These are phyloP conservation scores for Yamadazyma atlantica DNA, from an alignment of 1,139 yeast genomes.

Conservation along the genomic window DNA sequence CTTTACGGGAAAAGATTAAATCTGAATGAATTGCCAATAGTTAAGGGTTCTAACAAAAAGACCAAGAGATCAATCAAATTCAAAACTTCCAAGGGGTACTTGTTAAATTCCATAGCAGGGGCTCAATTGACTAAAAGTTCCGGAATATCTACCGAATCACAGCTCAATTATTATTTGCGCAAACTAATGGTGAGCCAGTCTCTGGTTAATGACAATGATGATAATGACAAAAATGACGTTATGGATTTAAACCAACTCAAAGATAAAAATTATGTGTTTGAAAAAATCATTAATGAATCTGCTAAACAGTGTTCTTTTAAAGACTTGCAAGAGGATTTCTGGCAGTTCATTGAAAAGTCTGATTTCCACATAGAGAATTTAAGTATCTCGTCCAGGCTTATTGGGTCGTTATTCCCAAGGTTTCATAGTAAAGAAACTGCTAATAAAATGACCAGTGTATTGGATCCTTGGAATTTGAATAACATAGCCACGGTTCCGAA, in stretches of 20 bases:
- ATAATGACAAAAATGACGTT: constrained; percentile 41
- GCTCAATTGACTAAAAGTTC: constrained; percentile 20
- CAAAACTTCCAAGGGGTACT: constrained; percentile 49
- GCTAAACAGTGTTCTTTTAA: background rate
- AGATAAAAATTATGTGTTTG: constrained; percentile 49
- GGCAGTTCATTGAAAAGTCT: constrained; percentile 16
- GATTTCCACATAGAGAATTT: constrained; percentile 3
- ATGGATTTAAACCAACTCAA: constrained; percentile 48
- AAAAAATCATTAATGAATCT: constrained; percentile 29
- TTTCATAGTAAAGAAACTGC: background rate
- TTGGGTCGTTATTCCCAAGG: constrained; percentile 1
- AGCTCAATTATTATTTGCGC: constrained; percentile 25
- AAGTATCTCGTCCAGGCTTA: background rate
- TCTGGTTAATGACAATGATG: constrained; percentile 22
- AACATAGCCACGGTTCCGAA: constrained; percentile 59
- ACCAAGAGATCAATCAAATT: constrained; percentile 45
- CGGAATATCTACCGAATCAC: constrained; percentile 25
- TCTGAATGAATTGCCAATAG: background rate
- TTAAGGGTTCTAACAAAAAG: constrained; percentile 30
- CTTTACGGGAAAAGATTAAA: background rate
- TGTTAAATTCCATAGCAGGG: constrained; percentile 34
- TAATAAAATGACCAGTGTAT: constrained; percentile 5
- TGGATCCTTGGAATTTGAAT: constrained; percentile 70
- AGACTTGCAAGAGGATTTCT: constrained; percentile 9
- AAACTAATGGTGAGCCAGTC: constrained; percentile 19